Base-by-base conservation (phyloP, 148 eudicot genomes). In the Drosera capensis region DNA sequence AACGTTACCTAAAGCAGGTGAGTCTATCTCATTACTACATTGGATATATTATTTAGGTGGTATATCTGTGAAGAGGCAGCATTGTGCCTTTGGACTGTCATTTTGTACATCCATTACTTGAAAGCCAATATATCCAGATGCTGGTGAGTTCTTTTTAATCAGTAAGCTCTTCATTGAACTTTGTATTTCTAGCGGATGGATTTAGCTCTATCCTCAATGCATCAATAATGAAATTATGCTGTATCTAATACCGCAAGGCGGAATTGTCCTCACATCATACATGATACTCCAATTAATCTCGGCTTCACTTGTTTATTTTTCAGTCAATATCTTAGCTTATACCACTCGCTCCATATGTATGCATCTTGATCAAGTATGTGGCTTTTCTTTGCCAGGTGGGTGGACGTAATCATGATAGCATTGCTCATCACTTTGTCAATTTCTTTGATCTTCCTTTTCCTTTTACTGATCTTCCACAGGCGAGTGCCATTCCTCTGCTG, bases 21-120 rank as follows among this genome's bases (percentile, higher is more conserved):
- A n/a, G n/a, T 56, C 36, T 45, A n/a, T 25, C 43, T 29, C 16
- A 15, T 5, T 5, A 26, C 15, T 39, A 11, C 11, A 20, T 7
- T 43, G 30, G 35, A n/a, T 34, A 18, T 42, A 18, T n/a, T 57
- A 29, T 63, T 45, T 55, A 90, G 97, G 97, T 84, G 94, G 94
- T 90, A 84, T 68, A 67, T 90, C 42, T 73, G 59, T 40, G 87
- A 72, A 58, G 97, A 90, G 65, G 75, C 97, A 43, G 70, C 80
- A 25, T 60, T 90, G 67, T 66, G 93, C 78, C 63, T 84, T 48
- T 90, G 97, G 95, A 90, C 97, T 38, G 59, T 58, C 46, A 57
- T 80, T 50, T 63, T 84, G 70, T 90, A 90, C 55, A 63, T 78
- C 55, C 4, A 50, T 9, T 90, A 75, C 62, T 75, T 90, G 30